A percentile compares a stretch with the other conserved stretches of the same genome.
phyloP scores from a whole-genome alignment of 345 rosid genomes.

The Isatis tinctoria region DNA sequence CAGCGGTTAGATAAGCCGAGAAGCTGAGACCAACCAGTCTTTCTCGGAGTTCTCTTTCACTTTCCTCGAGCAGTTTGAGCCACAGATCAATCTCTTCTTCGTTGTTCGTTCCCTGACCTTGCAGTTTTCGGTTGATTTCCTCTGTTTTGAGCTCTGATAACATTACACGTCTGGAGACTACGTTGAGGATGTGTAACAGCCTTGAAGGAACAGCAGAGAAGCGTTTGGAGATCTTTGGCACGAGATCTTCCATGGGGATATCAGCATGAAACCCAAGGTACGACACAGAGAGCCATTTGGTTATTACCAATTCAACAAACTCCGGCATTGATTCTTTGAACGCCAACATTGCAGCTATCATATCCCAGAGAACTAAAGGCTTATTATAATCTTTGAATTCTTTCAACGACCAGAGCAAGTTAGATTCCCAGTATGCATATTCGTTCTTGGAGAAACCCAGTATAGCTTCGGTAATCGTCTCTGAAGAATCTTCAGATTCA shows the following conservation, averaged over 20 bases:
- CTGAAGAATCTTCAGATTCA: conserved; percentile 29
- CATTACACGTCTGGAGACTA: conserved; percentile 59
- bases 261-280: conserved; percentile 38
- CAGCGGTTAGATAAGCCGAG: conserved; percentile 37
- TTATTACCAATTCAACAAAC: conserved; percentile 48
- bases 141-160: conserved; percentile 55
- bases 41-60: conserved; percentile 82
- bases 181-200: conserved; percentile 68
- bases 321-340: conserved; percentile 61
- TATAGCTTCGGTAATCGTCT: conserved; percentile 37
- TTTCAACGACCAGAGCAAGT: conserved; percentile 65
- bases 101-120: conserved; percentile 24
- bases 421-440: conserved; percentile 59
- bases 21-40: conserved; percentile 64
- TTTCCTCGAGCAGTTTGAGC: conserved; percentile 55
- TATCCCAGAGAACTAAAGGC: conserved; percentile 82
- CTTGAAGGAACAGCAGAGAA: conserved; percentile 54
- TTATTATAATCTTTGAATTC: conserved; percentile 42
- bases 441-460: conserved; percentile 50
- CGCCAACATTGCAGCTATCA: conserved; percentile 61
- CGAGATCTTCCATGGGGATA: conserved; percentile 41
- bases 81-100: conserved; percentile 45
- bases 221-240: conserved; percentile 38
- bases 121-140: conserved; percentile 45
- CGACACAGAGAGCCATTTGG: conserved; percentile 64